Conservation (phyloP, 768 basidiomycete species). For the Hericium alpestre region DNA sequence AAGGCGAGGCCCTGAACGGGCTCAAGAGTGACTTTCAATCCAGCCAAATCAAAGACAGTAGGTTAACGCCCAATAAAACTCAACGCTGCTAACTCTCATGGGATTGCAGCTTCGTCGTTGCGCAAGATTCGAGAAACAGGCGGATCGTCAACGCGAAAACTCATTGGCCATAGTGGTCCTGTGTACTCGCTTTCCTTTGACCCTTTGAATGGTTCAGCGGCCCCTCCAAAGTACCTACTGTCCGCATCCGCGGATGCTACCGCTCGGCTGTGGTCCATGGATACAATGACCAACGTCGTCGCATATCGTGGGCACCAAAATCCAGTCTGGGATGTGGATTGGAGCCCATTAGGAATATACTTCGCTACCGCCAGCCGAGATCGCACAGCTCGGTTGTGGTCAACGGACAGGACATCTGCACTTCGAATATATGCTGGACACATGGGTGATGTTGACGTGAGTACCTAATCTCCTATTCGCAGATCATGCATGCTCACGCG, state of each 20-base stretch:
- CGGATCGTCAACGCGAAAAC: conserved; percentile 79
- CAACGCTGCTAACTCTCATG: neutral
- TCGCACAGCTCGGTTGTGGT: conserved; percentile 91
- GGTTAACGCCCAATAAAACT: conserved; percentile 16
- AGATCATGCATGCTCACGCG: neutral
- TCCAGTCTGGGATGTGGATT: conserved; percentile 97
- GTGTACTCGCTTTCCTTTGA: conserved; percentile 94
- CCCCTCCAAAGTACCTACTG: conserved; percentile 76
- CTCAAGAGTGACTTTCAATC: conserved; percentile 65
- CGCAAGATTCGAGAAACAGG: conserved; percentile 70
- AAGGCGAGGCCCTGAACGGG: conserved; percentile 78
- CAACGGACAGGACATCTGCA: conserved; percentile 80
- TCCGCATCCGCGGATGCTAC: conserved; percentile 92
- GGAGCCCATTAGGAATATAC: conserved; percentile 98
- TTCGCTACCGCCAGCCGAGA: conserved; percentile 95
- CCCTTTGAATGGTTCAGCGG: conserved; percentile 77
- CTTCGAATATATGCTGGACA: conserved; percentile 92
- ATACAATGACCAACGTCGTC: conserved; percentile 87
- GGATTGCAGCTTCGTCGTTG: conserved; percentile 42
- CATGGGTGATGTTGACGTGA: conserved; percentile 90
- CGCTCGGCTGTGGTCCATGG: conserved; percentile 86
- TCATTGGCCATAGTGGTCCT: conserved; percentile 93
- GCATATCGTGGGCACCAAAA: conserved; percentile 94
- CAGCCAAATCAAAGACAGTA: conserved; percentile 60
- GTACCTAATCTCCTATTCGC: conserved; percentile 21